Conservation (phyloP, 345 rosid species). For the Hibiscus tridactylites region DNA sequence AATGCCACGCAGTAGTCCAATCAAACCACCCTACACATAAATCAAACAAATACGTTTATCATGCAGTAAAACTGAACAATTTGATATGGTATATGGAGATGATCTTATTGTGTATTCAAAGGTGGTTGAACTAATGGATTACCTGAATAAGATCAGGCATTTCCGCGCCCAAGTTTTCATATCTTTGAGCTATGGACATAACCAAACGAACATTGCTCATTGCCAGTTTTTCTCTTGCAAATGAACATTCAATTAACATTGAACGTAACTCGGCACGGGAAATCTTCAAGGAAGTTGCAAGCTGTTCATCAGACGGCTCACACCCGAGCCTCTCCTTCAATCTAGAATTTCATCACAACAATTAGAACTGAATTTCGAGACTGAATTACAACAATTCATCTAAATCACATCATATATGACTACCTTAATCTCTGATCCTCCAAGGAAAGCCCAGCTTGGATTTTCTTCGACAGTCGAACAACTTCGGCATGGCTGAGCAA, state of each 20-base stretch:
- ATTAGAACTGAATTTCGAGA: not conserved
- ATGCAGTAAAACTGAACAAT: not conserved
- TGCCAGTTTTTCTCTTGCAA: not conserved
- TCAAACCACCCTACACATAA: not conserved
- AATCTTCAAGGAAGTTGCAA: not conserved
- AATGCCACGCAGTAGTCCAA: not conserved
- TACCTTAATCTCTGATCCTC: not conserved
- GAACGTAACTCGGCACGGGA: not conserved
- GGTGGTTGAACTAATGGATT: not conserved
- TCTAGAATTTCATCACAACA: conserved; percentile 35
- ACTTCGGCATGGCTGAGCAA: not conserved
- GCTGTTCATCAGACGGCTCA: not conserved
- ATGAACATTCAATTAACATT: not conserved
- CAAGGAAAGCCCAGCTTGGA: not conserved
- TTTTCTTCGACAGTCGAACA: not conserved
- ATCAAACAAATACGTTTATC: not conserved
- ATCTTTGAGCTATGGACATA: conserved; percentile 4
- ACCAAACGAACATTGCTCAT: not conserved
- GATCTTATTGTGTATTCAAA: not conserved
- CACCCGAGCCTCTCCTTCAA: conserved; percentile 26
- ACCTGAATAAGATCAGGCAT: conserved; percentile 2
- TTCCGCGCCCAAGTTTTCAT: not conserved
- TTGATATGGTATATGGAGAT: not conserved
- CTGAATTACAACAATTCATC: not conserved
- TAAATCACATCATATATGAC: not conserved